phyloP scores from a whole-genome alignment of 164 flowering plant genomes.

The Saururus chinensis region DNA sequence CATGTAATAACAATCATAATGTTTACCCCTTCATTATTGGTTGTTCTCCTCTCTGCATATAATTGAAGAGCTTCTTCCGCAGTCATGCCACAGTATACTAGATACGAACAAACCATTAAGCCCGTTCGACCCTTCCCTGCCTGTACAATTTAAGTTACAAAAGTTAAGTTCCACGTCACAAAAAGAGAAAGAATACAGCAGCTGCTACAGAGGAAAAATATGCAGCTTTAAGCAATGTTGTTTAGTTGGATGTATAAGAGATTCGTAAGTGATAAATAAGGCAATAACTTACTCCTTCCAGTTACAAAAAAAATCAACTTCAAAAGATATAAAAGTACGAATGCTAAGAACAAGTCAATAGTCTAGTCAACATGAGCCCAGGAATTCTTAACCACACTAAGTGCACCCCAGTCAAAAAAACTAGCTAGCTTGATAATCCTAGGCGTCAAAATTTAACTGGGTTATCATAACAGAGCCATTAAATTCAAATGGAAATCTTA shows the following conservation, averaged over 20 bases:
- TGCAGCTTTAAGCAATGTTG: not conserved
- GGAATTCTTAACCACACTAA: too few relatives aligned
- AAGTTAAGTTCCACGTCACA: not conserved
- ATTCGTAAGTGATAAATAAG: not conserved
- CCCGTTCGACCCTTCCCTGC: constrained; percentile 95
- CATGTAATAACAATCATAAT: not conserved
- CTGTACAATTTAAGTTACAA: constrained; percentile 19
- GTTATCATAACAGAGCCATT: too few relatives aligned
- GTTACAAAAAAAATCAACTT: too few relatives aligned
- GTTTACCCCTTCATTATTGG: constrained; percentile 78
- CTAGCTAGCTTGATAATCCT: too few relatives aligned
- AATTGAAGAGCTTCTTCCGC: constrained; percentile 68
- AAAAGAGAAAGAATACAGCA: constrained; percentile 2
- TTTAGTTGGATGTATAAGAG: not conserved
- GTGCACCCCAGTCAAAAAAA: too few relatives aligned
- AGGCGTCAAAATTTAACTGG: too few relatives aligned
- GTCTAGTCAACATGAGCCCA: too few relatives aligned
- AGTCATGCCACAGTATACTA: constrained; percentile 64
- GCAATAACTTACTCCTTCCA: not conserved
- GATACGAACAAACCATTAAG: constrained; percentile 70
- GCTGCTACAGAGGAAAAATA: not conserved
- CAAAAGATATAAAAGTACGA: too few relatives aligned
- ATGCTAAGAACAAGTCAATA: too few relatives aligned
- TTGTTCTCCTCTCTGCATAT: constrained; percentile 61
- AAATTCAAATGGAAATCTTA: too few relatives aligned